Base-by-base conservation (phyloP, 352 stramenopile species). In the Pythium pectinolyticum region DNA sequence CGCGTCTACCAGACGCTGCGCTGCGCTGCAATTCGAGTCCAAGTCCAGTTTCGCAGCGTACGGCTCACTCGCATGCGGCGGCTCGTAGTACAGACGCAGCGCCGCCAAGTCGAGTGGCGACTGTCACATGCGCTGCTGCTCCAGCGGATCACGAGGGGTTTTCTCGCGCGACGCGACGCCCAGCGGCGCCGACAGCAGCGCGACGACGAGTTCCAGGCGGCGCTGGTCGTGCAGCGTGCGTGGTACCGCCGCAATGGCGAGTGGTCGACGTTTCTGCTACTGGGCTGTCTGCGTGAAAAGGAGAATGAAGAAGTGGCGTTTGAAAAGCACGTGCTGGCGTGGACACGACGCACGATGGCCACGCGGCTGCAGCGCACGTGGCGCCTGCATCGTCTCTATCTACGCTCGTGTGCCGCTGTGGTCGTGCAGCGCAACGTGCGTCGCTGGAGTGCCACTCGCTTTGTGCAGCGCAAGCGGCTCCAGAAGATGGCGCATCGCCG, bases 221-320 rank as follows among this genome's bases (percentile, higher is more conserved):
- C 84, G 3, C 57, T 95, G 3, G 63, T 88, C 1, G 77, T 93
- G 8, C 86, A 95, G 47, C 80, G 86, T 24, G 80, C 73, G 12
- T 95, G 86, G 86, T 95, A 95, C 50, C 80, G 61, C 12, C 80
- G 77, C 31, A 92, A 91, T 54, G 89, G 90, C 60, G 86, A 95
- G 46, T 92, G 80, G 74, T 92, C 83, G 19, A 94, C 84, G 20
- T 94, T 94, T 56, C 54, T 95, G 15, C 59, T 95, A 15, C 77
- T 95, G 8, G 84, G 84, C 5, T 94, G 84, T 67, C 59, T 95
- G 20, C 79, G 84, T 10, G 79, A 86, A 57, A 79, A 82, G 27
- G 81, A 89, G 54, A 74, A 64, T 12, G 82, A 90, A 20, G 86
- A 95, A n/a, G 56, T 63, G 2, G 50, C 63, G 9, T 89, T 90